Evolutionary conservation across 352 stramenopile species (phyloP).

Genomic region (Phytophthora megakarya): DNA sequence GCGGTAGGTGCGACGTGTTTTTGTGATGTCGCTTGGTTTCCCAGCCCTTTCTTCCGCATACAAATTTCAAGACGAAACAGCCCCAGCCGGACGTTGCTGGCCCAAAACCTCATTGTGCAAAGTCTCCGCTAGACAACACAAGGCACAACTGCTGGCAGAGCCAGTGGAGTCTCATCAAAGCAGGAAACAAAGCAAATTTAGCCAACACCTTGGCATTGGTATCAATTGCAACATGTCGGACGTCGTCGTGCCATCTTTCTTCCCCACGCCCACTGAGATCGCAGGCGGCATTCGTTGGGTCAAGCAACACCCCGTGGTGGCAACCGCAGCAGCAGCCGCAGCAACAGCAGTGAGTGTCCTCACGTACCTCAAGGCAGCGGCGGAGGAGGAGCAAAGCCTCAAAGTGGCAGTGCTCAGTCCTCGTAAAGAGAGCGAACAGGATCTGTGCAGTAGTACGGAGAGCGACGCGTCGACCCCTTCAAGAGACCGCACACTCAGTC

Average conservation of each 20-base stretch:
- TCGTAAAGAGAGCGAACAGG: constrained; percentile 20
- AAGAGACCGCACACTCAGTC: constrained; percentile 40
- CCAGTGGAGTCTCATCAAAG: neutral
- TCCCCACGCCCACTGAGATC: constrained; percentile 80
- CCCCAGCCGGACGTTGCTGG: constrained; percentile 10
- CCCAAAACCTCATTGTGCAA: constrained; percentile 26
- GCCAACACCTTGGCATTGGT: neutral
- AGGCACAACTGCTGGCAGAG: neutral
- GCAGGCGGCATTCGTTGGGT: constrained; percentile 76
- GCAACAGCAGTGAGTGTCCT: constrained; percentile 74
- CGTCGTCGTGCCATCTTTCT: constrained; percentile 71
- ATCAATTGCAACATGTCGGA: constrained; percentile 49
- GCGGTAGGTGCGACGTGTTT: constrained; percentile 33
- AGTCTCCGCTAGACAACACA: constrained; percentile 21
- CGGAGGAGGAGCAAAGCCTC: constrained; percentile 38
- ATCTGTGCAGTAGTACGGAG: constrained; percentile 69
- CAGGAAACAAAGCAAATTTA: constrained; percentile 4
- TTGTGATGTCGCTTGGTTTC: constrained; percentile 29
- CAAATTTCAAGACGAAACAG: constrained; percentile 33
- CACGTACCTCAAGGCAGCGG: constrained; percentile 56
- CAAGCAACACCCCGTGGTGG: constrained; percentile 71
- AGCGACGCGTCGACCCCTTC: constrained; percentile 62
- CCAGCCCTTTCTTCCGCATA: constrained; percentile 25
- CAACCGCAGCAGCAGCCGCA: constrained; percentile 65
- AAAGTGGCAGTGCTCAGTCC: constrained; percentile 13